phyloP scores from a whole-genome alignment of 768 basidiomycete genomes.

The Inosperma sp. region DNA sequence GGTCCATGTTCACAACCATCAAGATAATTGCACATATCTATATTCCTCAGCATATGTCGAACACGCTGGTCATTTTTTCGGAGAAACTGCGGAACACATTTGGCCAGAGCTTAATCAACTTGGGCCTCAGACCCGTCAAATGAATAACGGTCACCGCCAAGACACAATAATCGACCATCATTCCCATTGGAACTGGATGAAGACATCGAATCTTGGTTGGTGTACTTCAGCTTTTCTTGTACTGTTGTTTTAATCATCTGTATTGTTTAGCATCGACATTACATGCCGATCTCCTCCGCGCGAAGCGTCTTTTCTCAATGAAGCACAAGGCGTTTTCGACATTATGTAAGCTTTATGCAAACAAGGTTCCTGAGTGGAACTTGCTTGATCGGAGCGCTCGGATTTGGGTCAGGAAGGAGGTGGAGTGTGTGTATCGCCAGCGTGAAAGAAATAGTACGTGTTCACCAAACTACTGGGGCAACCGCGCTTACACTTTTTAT shows the following conservation, averaged over 20 bases:
- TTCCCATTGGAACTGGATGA: slow-evolving; percentile 24
- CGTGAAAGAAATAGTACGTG: background rate
- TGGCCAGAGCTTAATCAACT: slow-evolving; percentile 19
- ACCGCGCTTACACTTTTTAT: background rate
- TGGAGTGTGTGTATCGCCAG: slow-evolving; percentile 21
- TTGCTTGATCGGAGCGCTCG: slow-evolving; percentile 6
- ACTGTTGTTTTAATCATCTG: background rate
- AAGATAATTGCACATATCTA: slow-evolving; percentile 24
- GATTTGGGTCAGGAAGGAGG: slow-evolving; percentile 13
- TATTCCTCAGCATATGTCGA: slow-evolving; percentile 20
- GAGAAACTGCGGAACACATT: slow-evolving; percentile 29
- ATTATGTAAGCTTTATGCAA: slow-evolving; percentile 9
- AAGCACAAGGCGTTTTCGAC: slow-evolving; percentile 11
- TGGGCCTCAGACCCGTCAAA: too few species aligned
- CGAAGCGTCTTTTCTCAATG: slow-evolving; percentile 6
- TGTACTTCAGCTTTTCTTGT: background rate
- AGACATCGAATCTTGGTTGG: slow-evolving; percentile 15
- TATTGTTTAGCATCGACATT: slow-evolving; percentile 9
- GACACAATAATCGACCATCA: slow-evolving; percentile 19
- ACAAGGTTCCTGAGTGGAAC: slow-evolving; percentile 11
- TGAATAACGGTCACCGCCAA: too few species aligned
- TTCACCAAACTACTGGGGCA: background rate
- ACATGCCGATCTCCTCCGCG: slow-evolving; percentile 5
- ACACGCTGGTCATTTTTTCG: slow-evolving; percentile 23
- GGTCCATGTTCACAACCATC: slow-evolving; percentile 24